Base-by-base conservation (phyloP, 306 rosid species). In the Quercus engelmannii region DNA sequence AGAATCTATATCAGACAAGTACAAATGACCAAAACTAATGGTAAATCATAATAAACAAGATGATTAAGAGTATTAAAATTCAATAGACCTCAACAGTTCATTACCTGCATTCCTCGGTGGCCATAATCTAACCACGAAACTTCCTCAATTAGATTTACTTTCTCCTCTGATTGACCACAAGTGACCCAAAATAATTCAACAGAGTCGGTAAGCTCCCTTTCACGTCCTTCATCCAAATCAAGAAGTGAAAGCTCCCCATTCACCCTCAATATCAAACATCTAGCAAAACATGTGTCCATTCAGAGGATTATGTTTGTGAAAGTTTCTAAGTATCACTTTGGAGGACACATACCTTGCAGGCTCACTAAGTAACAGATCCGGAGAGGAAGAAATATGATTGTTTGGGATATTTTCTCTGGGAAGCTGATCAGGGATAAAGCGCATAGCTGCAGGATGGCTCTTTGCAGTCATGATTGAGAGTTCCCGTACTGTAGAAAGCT, bases 401-500 rank as follows among this genome's bases (percentile, higher is more conserved):
- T 87, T 89, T 75, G 91, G 86, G 81, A 89, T 74, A 74, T 79
- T 75, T 25, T 86, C 96, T 82, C 89, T 81, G 20, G 91, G 95
- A 81, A 89, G 81, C 86, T 90, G 98, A 84, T 95, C 97, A 62
- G 98, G 97, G 73, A 95, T 87, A 85, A 92, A 95, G 57, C 97
- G 91, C 99, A 95, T 95, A 75, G 97, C 92, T 41, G 94, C 99
- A 80, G 98, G 98, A 85, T 95, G 97, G 96, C 94, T 92, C 94
- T 95, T 95, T 82, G 94, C 96, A 86, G 97, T 92, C 97, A 92
- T 91, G 76, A 95, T 95, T 82, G 99, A 95, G 80, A 92, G 98
- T 92, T 95, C 99, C 83, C 98, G 90, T 90, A 95, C 99, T 92
- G 98, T 94, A 95, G 97, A 95, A 95, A 95, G 97, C 96, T 95